phyloP scores from a whole-genome alignment of 176 grass and related monocot genomes.

The Raddia guianensis region DNA sequence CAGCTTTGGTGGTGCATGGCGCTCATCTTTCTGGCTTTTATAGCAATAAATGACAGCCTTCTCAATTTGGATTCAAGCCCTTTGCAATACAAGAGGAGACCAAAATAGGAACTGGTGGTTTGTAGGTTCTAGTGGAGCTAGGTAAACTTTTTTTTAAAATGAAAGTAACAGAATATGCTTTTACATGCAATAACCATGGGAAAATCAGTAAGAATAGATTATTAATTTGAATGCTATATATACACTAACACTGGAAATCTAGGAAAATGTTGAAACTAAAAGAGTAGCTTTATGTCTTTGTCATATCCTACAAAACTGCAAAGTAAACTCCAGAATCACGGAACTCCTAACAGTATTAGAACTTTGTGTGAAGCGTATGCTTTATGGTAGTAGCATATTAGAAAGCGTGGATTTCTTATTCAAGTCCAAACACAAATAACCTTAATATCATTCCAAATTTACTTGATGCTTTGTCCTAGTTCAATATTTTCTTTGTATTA shows the following conservation, averaged over 20 bases:
- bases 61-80: neutral
- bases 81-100: neutral
- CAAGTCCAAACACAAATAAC: slow-evolving; percentile 28
- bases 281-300: neutral
- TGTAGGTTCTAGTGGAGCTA: neutral
- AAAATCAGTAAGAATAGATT: neutral
- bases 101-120: neutral
- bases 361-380: slow-evolving; percentile 9
- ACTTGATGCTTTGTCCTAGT: neutral
- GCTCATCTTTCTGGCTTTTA: neutral
- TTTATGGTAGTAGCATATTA: slow-evolving; percentile 16
- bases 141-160: slow-evolving; percentile 4
- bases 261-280: slow-evolving; percentile 18
- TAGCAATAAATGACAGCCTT: neutral
- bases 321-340: slow-evolving; percentile 10
- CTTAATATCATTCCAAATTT: neutral
- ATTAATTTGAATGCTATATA: too few species aligned
- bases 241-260: neutral
- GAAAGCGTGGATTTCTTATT: neutral
- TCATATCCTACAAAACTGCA: slow-evolving; percentile 8
- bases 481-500: neutral
- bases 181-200: neutral
- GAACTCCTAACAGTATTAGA: neutral
- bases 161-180: neutral
- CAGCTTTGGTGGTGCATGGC: neutral